Evolutionary conservation across 75 land plant genomes (phyloP), one percentile per base, ranked within the genome.

Genomic region (Picea glauca): DNA sequence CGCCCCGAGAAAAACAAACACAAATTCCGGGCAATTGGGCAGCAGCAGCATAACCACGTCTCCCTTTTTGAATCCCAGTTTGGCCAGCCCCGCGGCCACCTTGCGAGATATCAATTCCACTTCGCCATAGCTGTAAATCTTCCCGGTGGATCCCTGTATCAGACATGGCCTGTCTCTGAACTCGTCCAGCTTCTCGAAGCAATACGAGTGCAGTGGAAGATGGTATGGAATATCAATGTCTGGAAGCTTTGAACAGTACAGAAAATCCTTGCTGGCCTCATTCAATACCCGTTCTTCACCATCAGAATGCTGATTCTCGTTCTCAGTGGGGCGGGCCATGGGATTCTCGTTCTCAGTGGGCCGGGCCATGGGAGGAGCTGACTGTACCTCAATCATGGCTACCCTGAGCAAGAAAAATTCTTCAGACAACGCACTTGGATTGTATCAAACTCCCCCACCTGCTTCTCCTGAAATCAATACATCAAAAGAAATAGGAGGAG

Each of bases 41-140:
- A 94, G 90, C 84, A 95, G 90, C 63, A 98, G 76, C 83, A 98
- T 91, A 31, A 98, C 80, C 59, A 98, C 99, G 75, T 98, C 40
- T 12, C 88, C 88, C 54, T 83, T 60, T 11, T 64, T 6, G 72
- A 92, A 50, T 38, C 92, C 92, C 26, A 89, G 33, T 2, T 72
- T 79, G 74, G 62, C 63, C 72, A 91, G 81, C 0, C 90, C 88
- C 31, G 85, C 82, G 17, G 90, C 89, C 26, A 89, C 85, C 58
- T 82, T 80, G 5, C 84, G 74, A 14, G 93, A 33, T 17, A 77
- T 72, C 58, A 76, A 75, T 38, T 85, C 83, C 64, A 89, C 91
- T 3, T 93, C 81, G 64, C 78, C 89, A 74, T 89, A 91, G 64
- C 82, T 89, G 82, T 61, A 75, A 59, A 76, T 32, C 15, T 68